Evolutionary conservation across 2,329 filamentous ascomycete species (phyloP), one percentile per base, ranked within the genome.

Genomic region (Trichoderma hamatum): DNA sequence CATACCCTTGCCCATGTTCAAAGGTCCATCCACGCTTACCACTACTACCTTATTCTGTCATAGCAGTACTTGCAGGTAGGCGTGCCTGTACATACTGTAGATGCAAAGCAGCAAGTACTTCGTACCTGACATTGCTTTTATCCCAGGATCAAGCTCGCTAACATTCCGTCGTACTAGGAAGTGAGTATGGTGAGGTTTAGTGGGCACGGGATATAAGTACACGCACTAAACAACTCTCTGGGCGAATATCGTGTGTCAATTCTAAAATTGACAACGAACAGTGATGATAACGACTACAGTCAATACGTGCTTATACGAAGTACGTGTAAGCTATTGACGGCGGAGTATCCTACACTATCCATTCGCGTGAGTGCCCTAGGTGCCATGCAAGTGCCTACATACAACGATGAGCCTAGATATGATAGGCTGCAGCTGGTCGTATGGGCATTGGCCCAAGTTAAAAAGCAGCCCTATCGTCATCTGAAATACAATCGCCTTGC

Each of bases 21-120:
- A n/a, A 39, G 56, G 19, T 24, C 56, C 36, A 43, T 43, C 55
- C 54, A 52, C 51, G 55, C 28, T 46, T 65, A 56, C 62, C 54
- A 14, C 62, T 64, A 14, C 61, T 55, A 65, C 60, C 60, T 63
- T 63, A 52, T 52, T 52, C 34, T 55, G 49, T 64, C 28, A 24
- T 39, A 39, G 39, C 16, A 43, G 61, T 64, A 49, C 34, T 49
- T 49, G 21, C 3, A 56, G 32, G 51, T 30, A 64, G 51, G 51
- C 28, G 36, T 63, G 34, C 46, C 28, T 54, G 30, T 54, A 49
- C 34, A 36, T 36, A 3, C 30, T 30, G 5, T 30, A 43, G 39
- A 43, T n/a, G 39, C 39, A 43, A 19, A 43, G 39, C 39, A n/a
- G 16, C 16, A 7, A 13, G n/a, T 24, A 24, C 46, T 24, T 21